Base-by-base conservation (phyloP, 805 yeast species). In the Komagataella mondaviorum region DNA sequence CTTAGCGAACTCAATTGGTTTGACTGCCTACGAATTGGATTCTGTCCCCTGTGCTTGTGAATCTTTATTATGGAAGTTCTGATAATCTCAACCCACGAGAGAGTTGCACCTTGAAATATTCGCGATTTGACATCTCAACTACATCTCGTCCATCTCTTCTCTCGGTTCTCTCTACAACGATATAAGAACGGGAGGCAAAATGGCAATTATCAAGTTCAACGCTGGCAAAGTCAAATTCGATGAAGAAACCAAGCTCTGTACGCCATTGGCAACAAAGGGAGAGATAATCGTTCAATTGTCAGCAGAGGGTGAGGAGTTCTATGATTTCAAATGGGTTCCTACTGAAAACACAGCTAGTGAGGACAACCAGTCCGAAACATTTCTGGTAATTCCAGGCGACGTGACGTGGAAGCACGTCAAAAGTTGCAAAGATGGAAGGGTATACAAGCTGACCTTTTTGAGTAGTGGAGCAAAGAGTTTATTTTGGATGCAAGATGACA, bases 311-410 rank as follows among this genome's bases (percentile, higher is more conserved):
- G 85, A 84, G 50, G 80, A 81, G 16, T 78, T 87, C 61, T 80
- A 73, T 59, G 80, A 82, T 49, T 83, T 87, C 57, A 71, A 68
- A 51, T 88, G 96, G 96, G 67, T 73, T 45, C 87, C 95, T 36
- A 77, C 85, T 52, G 78, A 75, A 30, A 71, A 65, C 47, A 64
- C 71, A 4, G 70, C 72, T 6, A 64, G 70, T 17, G 69, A 73
- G 22, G 73, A 70, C 49, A 57, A 70, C 7, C 79, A 75, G 52
- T 71, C 71, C 47, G 85, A 80, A 51, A 89, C 83, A 56, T 71
- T 86, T 53, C 70, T 87, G 56, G 77, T 88, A 46, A 81, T 88
- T 57, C 93, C 95, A 0, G 95, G 95, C 1, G 96, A 88, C 60
- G 91, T 85, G 50, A 78, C 83, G 46, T 86, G 89, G 80, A 76